These are phyloP conservation scores for Microdochium trichocladiopsis DNA, from an alignment of 2,329 filamentous ascomycete genomes.

Conservation along the genomic window DNA sequence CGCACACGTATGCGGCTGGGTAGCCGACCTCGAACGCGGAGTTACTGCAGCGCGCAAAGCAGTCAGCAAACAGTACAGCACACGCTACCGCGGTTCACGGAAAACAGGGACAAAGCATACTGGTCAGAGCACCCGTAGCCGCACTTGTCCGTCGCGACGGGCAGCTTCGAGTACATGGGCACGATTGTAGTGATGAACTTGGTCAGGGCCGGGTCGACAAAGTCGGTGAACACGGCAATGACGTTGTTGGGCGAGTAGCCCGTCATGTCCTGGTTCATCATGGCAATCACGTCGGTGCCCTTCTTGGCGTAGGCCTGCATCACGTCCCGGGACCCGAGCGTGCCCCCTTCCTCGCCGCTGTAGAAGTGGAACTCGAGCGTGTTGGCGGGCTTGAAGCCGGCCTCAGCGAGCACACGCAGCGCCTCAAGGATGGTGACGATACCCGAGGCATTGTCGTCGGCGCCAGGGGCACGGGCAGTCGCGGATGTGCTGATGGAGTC, in stretches of 20 bases:
- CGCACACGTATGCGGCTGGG: constrained; percentile 58
- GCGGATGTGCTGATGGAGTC: constrained; percentile 26
- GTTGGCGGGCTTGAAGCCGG: constrained; percentile 56
- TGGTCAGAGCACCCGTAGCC: constrained; percentile 29
- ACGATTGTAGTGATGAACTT: constrained; percentile 27
- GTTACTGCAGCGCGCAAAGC: constrained; percentile 54
- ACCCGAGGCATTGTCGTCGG: constrained; percentile 12
- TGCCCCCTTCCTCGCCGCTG: constrained; percentile 71
- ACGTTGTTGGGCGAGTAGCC: constrained; percentile 30
- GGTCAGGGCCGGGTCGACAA: constrained; percentile 28
- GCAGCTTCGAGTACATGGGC: constrained; percentile 19
- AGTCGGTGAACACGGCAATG: constrained; percentile 29
- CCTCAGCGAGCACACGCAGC: constrained; percentile 39
- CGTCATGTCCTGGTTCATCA: constrained; percentile 38
- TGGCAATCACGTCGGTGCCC: constrained; percentile 26
- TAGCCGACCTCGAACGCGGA: constrained; percentile 60
- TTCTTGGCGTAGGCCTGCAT: constrained; percentile 27
- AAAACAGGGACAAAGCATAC: constrained; percentile 6
- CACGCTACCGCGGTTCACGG: too few relatives aligned
- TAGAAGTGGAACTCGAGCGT: constrained; percentile 87
- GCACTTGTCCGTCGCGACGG: constrained; percentile 32
- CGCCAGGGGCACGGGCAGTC: not conserved
- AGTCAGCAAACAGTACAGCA: constrained; percentile 14
- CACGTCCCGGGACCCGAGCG: constrained; percentile 61
- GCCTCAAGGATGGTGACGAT: constrained; percentile 34